phyloP scores from a whole-genome alignment of 2,329 filamentous ascomycete genomes.

The Calonectria hawksworthii region DNA sequence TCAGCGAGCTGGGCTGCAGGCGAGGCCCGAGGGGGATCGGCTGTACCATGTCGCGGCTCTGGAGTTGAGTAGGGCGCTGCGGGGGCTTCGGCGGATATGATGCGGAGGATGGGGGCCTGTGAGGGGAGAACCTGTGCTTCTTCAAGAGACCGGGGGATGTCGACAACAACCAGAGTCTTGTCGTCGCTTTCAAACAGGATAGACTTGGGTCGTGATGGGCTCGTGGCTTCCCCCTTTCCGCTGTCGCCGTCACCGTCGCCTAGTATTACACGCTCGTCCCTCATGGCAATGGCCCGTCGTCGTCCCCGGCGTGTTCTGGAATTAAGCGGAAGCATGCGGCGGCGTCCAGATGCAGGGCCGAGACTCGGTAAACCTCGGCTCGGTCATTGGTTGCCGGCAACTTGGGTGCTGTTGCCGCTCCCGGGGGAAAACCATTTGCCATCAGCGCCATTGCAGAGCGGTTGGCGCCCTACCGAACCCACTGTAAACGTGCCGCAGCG shows the following conservation, averaged over 20 bases:
- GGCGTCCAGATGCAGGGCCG: constrained; percentile 33
- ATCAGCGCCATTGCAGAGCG: constrained; percentile 5
- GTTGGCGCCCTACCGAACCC: constrained; percentile 23
- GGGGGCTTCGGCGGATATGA: constrained; percentile 61
- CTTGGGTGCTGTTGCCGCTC: not conserved
- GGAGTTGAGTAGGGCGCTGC: constrained; percentile 61
- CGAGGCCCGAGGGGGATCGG: constrained; percentile 49
- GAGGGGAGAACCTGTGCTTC: constrained; percentile 69
- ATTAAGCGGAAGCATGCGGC: constrained; percentile 27
- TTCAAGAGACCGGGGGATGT: constrained; percentile 79
- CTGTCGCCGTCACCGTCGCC: not conserved
- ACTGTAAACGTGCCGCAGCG: constrained; percentile 19
- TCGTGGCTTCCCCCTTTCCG: not conserved
- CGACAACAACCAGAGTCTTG: constrained; percentile 70
- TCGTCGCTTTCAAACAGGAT: constrained; percentile 51
- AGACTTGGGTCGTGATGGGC: constrained; percentile 37
- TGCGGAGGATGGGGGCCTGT: constrained; percentile 53
- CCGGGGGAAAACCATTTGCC: constrained; percentile 11
- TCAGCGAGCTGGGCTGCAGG: constrained; percentile 66
- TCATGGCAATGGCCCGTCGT: constrained; percentile 21
- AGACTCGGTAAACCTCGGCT: constrained; percentile 49
- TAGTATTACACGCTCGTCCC: not conserved
- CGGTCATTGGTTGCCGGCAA: constrained; percentile 43
- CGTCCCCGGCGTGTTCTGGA: constrained; percentile 11
- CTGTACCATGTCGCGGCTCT: constrained; percentile 30